Evolutionary conservation across 2,329 filamentous ascomycete genomes (phyloP), one percentile per base, ranked within the genome.

Genomic region (Fusarium albosuccineum): DNA sequence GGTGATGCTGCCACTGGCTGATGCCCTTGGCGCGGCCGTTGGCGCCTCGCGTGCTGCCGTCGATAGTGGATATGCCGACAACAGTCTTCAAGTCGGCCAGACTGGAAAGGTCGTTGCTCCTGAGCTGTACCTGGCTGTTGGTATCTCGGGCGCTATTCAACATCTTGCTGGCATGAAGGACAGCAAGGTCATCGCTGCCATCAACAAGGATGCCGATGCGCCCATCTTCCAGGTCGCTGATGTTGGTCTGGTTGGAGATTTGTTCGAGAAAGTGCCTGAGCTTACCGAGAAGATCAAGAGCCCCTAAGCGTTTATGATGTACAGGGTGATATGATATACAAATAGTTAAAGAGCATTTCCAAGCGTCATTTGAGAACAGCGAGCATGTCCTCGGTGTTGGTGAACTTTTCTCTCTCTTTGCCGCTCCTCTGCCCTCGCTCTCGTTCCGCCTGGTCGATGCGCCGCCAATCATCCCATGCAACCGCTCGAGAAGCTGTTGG

Each of bases 81-180:
- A 99, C 86, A 97, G 93, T 79, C 83, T 99, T 72, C 96, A 99
- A 82, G 95, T 99, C 69, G 96, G 96, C 45, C 96, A 99, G 85
- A 99, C 96, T 13, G 96, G 96, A 75, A 99, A 99, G 87, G 97
- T 98, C 66, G 95, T 99, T 56, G 96, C 96, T 46, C 96, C 96
- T 62, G 91, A 99, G 80, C 84, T 99, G 64, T 99, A 99, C 78
- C 86, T 99, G 71, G 97, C 94, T 55, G 94, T 95, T 11, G 96
- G 96, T 76, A 98, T 99, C 73, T 97, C 93, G 9, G 96, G 96
- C 55, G 96, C 96, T 22, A 99, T 99, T 73, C 96, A 99, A 82
- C 96, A 99, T 85, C 81, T 99, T 81, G 96, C 96, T 33, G 96
- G 96, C 77, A 99, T 99, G 96, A 99, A 99, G 87, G 96, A 99